Percentiles rank a stretch among this genome's conserved stretches.
Evolutionary conservation across 805 yeast species (phyloP).

Genomic region (Starmerella geochares): DNA sequence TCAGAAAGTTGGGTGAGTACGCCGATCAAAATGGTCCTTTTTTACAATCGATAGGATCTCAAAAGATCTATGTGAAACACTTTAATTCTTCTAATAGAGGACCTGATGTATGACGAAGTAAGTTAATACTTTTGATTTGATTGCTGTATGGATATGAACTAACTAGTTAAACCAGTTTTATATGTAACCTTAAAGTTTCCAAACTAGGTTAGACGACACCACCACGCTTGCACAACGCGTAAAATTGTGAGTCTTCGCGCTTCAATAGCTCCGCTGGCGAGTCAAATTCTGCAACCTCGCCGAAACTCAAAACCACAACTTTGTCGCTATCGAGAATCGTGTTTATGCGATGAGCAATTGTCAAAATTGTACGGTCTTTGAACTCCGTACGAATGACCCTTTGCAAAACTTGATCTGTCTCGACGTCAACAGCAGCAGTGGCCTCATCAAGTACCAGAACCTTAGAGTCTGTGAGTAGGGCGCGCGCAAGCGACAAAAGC

Average conservation of each 20-base stretch:
- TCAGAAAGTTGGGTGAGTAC: too few species aligned
- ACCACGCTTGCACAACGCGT: slow-evolving; percentile 71
- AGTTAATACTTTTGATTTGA: too few species aligned
- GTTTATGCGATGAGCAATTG: slow-evolving; percentile 83
- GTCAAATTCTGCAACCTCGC: slow-evolving; percentile 69
- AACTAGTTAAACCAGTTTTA: too few species aligned
- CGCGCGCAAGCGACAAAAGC: slow-evolving; percentile 72
- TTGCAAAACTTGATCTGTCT: slow-evolving; percentile 71
- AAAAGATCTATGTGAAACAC: too few species aligned
- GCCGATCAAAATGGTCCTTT: too few species aligned
- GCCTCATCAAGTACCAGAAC: slow-evolving; percentile 79
- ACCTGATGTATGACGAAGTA: too few species aligned
- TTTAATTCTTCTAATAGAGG: too few species aligned
- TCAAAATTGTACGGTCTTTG: slow-evolving; percentile 64
- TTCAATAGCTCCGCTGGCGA: slow-evolving; percentile 57
- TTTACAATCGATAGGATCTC: too few species aligned
- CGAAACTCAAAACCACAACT: slow-evolving; percentile 64
- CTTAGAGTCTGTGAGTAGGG: slow-evolving; percentile 62
- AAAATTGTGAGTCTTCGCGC: slow-evolving; percentile 59
- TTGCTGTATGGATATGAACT: too few species aligned
- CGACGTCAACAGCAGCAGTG: slow-evolving; percentile 82
- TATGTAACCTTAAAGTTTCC: neutral
- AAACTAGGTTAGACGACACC: slow-evolving; percentile 35
- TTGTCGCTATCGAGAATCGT: slow-evolving; percentile 78
- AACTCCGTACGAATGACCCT: slow-evolving; percentile 68